phyloP scores from a whole-genome alignment of 1,284 basidiomycete species.

The Coniferiporia sulphurascens region DNA sequence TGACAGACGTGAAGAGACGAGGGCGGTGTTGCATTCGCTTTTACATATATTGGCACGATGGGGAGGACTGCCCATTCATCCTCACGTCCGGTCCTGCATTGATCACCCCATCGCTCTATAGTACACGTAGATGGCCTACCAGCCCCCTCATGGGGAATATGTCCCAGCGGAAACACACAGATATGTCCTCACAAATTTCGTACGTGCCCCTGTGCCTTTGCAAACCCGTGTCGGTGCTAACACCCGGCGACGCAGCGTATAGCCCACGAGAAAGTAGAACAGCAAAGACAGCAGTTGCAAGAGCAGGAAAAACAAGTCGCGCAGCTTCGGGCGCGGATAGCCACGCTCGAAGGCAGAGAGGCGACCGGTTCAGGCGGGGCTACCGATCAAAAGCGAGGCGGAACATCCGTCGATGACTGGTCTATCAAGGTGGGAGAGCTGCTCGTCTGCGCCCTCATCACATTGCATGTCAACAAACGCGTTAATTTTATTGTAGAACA shows the following conservation, averaged over 20 bases:
- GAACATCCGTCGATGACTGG: conserved; percentile 73
- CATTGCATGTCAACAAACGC: background rate
- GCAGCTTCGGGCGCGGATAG: conserved; percentile 60
- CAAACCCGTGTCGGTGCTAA: background rate
- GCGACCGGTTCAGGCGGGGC: conserved; percentile 31
- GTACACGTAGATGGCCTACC: conserved; percentile 11
- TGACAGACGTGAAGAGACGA: background rate
- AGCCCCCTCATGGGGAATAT: conserved; percentile 35
- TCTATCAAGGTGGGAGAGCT: conserved; percentile 61
- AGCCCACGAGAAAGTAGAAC: conserved; percentile 81
- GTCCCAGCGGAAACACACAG: conserved; percentile 71
- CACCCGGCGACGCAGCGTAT: conserved; percentile 47
- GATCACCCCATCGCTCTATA: background rate
- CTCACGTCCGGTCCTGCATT: background rate
- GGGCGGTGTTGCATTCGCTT: conserved; percentile 6
- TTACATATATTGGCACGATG: conserved; percentile 2
- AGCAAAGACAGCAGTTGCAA: conserved; percentile 70
- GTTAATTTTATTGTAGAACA: conserved; percentile 42
- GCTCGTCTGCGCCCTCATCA: background rate
- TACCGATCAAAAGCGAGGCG: conserved; percentile 35
- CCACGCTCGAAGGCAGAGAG: conserved; percentile 61
- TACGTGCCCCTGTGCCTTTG: conserved; percentile 32
- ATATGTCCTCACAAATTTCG: conserved; percentile 77
- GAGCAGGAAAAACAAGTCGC: conserved; percentile 80
- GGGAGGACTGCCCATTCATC: background rate